Evolutionary conservation across 2,329 filamentous ascomycete species (phyloP).

Genomic region (Venturia aucupariae): DNA sequence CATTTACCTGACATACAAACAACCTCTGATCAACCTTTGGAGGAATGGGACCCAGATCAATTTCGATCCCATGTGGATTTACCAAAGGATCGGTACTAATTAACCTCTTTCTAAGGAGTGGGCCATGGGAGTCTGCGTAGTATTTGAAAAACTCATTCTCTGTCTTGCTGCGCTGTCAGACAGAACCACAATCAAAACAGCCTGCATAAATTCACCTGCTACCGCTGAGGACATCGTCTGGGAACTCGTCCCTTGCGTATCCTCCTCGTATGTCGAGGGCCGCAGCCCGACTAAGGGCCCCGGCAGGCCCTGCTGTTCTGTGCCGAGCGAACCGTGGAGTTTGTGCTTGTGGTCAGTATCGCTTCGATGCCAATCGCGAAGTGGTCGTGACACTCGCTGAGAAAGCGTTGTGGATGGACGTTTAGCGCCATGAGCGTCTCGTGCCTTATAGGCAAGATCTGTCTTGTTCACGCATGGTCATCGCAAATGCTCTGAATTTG

Average conservation of each 20-base stretch:
- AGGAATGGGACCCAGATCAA: neutral
- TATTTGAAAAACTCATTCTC: no score
- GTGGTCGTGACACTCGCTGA: neutral
- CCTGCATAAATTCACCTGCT: neutral
- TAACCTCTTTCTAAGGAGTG: no score
- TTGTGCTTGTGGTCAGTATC: neutral
- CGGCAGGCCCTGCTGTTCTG: neutral
- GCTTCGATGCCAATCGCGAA: constrained; percentile 8
- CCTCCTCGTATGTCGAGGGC: neutral
- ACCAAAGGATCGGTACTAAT: no score
- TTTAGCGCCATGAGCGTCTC: neutral
- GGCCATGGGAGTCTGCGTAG: no score
- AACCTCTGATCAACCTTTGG: neutral
- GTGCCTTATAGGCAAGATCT: neutral
- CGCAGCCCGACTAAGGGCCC: no score
- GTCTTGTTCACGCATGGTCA: neutral
- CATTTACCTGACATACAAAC: neutral
- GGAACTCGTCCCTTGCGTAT: neutral
- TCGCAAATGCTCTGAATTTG: neutral
- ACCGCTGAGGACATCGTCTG: neutral
- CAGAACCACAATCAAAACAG: neutral
- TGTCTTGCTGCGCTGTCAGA: neutral
- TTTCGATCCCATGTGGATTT: neutral
- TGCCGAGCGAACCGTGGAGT: neutral
- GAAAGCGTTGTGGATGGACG: neutral